These are phyloP conservation scores for Sicyos baderoa DNA, from an alignment of 306 rosid genomes.

Conservation along the genomic window DNA sequence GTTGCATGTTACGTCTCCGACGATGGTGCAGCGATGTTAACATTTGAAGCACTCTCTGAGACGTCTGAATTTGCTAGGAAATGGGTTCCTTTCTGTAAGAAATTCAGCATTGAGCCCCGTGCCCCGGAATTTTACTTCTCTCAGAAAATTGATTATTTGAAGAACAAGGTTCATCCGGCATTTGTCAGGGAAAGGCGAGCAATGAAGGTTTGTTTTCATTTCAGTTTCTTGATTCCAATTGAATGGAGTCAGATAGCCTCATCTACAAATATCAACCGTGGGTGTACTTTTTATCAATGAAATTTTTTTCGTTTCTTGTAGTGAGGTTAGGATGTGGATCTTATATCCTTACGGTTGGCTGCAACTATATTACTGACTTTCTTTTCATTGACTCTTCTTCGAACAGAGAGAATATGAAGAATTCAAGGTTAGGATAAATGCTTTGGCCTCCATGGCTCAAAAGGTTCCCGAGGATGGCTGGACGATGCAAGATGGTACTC, in stretches of 20 bases:
- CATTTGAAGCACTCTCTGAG: slow-evolving; percentile 95
- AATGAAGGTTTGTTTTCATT: slow-evolving; percentile 58
- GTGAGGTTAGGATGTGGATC: background rate
- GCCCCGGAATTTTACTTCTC: slow-evolving; percentile 94
- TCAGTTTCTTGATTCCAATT: slow-evolving; percentile 7
- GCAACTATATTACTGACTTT: background rate
- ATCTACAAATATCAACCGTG: background rate
- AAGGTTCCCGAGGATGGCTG: slow-evolving; percentile 95
- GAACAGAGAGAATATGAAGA: slow-evolving; percentile 84
- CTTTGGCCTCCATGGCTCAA: slow-evolving; percentile 68
- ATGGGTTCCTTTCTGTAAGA: slow-evolving; percentile 87
- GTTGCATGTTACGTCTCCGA: slow-evolving; percentile 93
- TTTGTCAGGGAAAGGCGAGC: slow-evolving; percentile 95
- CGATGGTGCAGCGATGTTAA: slow-evolving; percentile 99
- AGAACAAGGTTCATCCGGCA: slow-evolving; percentile 81
- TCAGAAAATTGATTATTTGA: slow-evolving; percentile 82
- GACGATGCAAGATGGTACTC: slow-evolving; percentile 98
- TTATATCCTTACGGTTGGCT: background rate
- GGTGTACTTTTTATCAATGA: too few relatives aligned
- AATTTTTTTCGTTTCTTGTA: too few relatives aligned
- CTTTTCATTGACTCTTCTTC: background rate
- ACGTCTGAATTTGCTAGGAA: slow-evolving; percentile 84
- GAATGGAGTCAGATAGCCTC: background rate
- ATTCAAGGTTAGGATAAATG: slow-evolving; percentile 75
- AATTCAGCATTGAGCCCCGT: slow-evolving; percentile 66